Percentiles rank a stretch among this genome's conserved stretches.
These are phyloP conservation scores for Arthrobotrys iridis DNA, from an alignment of 2,329 filamentous ascomycete species.

Conservation along the genomic window DNA sequence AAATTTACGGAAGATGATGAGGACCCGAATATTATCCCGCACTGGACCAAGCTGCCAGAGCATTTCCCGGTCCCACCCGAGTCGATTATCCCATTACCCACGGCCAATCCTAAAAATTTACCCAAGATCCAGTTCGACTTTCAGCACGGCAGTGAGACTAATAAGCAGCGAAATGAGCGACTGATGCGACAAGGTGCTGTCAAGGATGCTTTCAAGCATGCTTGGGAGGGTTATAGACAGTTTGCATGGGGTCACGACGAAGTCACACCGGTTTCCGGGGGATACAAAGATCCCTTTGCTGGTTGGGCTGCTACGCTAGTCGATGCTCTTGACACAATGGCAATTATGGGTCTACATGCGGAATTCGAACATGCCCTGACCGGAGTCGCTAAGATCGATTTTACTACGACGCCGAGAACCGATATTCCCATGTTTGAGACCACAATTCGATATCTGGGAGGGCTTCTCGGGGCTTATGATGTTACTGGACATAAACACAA, in stretches of 20 bases:
- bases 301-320: conserved; percentile 90
- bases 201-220: conserved; percentile 77
- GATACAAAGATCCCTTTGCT: conserved; percentile 81
- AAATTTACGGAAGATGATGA: background rate
- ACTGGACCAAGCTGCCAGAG: conserved; percentile 80
- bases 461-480: conserved; percentile 85
- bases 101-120: conserved; percentile 74
- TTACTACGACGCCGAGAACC: conserved; percentile 73
- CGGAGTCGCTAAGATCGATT: conserved; percentile 79
- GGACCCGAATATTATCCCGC: conserved; percentile 57
- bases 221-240: conserved; percentile 83
- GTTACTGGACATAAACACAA: conserved; percentile 76
- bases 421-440: conserved; percentile 94
- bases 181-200: conserved; percentile 73
- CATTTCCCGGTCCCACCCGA: conserved; percentile 78
- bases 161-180: conserved; percentile 70
- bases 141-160: conserved; percentile 69
- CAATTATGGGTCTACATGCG: conserved; percentile 81
- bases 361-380: conserved; percentile 83
- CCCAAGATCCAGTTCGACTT: conserved; percentile 82
- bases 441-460: conserved; percentile 88
- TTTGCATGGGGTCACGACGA: conserved; percentile 89
- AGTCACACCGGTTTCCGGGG: conserved; percentile 75
- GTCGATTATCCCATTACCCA: conserved; percentile 79
- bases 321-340: conserved; percentile 82